Base-by-base conservation (phyloP, 192 early-diverging fungal genomes). In the Pilobolus umbonatus region DNA sequence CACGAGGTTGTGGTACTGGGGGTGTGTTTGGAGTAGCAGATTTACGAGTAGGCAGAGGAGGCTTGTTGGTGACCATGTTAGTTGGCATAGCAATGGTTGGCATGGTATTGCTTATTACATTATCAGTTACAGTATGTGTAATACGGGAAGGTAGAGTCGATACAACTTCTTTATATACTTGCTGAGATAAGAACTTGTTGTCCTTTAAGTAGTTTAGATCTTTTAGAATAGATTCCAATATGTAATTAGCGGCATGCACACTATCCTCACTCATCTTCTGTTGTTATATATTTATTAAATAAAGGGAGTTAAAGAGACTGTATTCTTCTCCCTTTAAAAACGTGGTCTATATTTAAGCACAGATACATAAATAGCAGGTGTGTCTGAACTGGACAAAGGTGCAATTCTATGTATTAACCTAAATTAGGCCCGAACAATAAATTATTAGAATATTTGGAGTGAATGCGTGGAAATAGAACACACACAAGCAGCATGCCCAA, bases 21-120 rank as follows among this genome's bases (percentile, higher is more conserved):
- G 32, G 36, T 2, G 26, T 26, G 22, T 30, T 35, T 9, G 47
- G n/a, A 17, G 39, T 50, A 14, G 56, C 47, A 15, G 61, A 63
- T 25, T 63, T 62, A 30, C 67, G 67, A 40, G 55, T 51, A 8
- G 67, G 67, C 17, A 64, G 38, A 21, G 61, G 56, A 44, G 64
- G 64, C 21, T 38, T 49, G n/a, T 22, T 25, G 9, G 17, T 26
- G 38, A 17, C 4, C 21, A 26, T n/a, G 26, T 31, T 45, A 19
- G 29, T 25, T 26, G 24, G 30, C 32, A 26, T 17, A 25, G 19
- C 10, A 10, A 31, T 47, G 22, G 3, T 21, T 36, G 11, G 7
- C 17, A 40, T 12, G 29, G 40, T 42, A 42, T 14, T 30, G 26
- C n/a, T 15, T 50, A 17, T 14, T 48, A 17, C 11, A 21, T 21